These are phyloP conservation scores for Cicer yamashitae DNA, from an alignment of 306 rosid genomes.

Conservation along the genomic window DNA sequence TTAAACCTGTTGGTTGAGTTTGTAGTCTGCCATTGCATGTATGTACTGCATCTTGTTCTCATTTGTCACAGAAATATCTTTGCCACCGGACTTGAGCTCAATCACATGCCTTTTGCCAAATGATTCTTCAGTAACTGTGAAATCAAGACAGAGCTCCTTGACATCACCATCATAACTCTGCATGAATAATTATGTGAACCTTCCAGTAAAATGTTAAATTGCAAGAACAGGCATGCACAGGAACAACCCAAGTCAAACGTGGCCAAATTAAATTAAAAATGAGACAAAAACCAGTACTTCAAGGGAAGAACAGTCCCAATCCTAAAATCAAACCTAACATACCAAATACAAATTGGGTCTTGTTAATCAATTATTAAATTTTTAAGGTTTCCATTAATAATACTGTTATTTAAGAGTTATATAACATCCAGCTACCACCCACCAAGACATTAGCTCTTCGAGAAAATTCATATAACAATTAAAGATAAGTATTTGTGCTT, in stretches of 20 bases:
- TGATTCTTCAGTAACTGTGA: slow-evolving; percentile 96
- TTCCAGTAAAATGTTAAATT: slow-evolving; percentile 19
- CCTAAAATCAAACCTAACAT: slow-evolving; percentile 27
- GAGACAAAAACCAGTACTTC: slow-evolving; percentile 26
- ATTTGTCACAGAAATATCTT: slow-evolving; percentile 78
- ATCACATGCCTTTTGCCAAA: slow-evolving; percentile 73
- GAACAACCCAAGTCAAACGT: slow-evolving; percentile 16
- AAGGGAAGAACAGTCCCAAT: slow-evolving; percentile 22
- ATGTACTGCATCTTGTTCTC: slow-evolving; percentile 96
- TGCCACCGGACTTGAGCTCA: slow-evolving; percentile 94
- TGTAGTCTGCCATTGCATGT: slow-evolving; percentile 96
- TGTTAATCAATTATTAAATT: slow-evolving; percentile 13
- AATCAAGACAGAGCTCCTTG: slow-evolving; percentile 85
- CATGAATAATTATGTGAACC: slow-evolving; percentile 50
- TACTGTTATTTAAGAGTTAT: background rate
- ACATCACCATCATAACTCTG: slow-evolving; percentile 90
- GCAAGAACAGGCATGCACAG: slow-evolving; percentile 38
- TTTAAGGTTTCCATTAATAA: slow-evolving; percentile 37
- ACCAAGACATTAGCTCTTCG: slow-evolving; percentile 25
- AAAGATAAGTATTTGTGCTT: background rate
- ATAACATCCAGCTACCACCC: slow-evolving; percentile 30
- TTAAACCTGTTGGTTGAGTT: slow-evolving; percentile 91
- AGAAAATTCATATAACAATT: slow-evolving; percentile 31
- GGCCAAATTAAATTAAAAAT: slow-evolving; percentile 10
- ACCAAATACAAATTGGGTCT: slow-evolving; percentile 24